Conservation (phyloP, 768 basidiomycete species). For the Podaxis pistillaris region DNA sequence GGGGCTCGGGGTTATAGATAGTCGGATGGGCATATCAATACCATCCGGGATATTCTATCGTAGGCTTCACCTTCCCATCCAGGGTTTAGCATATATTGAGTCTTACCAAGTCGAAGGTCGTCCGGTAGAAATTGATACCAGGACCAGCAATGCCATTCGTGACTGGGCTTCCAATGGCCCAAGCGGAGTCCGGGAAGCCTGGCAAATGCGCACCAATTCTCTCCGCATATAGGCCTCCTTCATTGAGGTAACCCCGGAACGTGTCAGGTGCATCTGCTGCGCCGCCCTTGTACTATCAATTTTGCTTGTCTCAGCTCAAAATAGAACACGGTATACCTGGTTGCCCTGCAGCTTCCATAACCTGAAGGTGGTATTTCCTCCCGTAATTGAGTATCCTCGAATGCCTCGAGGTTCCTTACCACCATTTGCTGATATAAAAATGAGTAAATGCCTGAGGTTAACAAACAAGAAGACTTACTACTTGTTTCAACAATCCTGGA, state of each 20-base stretch:
- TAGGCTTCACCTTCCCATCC: not conserved
- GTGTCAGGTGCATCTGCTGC: conserved; percentile 49
- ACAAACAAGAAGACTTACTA: conserved; percentile 29
- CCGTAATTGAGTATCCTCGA: conserved; percentile 69
- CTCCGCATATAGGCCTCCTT: conserved; percentile 72
- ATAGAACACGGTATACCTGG: conserved; percentile 57
- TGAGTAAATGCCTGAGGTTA: not conserved
- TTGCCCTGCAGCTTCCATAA: conserved; percentile 77
- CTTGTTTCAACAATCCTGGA: conserved; percentile 45
- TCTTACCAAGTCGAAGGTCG: conserved; percentile 52
- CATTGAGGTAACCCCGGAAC: conserved; percentile 56
- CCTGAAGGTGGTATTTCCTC: conserved; percentile 55
- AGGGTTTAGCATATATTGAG: not conserved
- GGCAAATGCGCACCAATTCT: conserved; percentile 76
- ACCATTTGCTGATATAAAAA: conserved; percentile 33
- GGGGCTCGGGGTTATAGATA: conserved; percentile 42
- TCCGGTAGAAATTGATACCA: conserved; percentile 71
- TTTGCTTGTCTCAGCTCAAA: conserved; percentile 26
- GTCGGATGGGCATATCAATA: conserved; percentile 43
- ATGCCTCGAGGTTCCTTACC: conserved; percentile 77
- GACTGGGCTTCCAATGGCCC: conserved; percentile 59
- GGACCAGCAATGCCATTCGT: conserved; percentile 57
- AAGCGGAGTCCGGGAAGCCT: conserved; percentile 60
- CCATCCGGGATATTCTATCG: conserved; percentile 35
- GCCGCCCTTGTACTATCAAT: conserved; percentile 30